Evolutionary conservation across 2,329 filamentous ascomycete genomes (phyloP), one percentile per base, ranked within the genome.

Genomic region (Nemania abortiva): DNA sequence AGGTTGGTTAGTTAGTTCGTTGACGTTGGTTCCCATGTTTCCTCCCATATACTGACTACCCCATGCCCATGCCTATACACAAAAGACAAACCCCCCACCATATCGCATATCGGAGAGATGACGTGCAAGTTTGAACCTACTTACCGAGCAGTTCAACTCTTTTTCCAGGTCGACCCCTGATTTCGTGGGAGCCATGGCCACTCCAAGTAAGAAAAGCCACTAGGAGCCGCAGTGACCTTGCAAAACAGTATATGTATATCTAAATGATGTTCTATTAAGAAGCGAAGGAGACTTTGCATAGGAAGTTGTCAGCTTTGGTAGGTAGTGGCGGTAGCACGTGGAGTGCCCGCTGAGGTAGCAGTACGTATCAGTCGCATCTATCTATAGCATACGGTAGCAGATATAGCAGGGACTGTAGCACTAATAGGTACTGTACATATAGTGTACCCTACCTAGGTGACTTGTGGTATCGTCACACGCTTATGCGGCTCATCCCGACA

Each of bases 121-220:
- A 50, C 54, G 69, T 49, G 31, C 24, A 62, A 67, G 31, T 18
- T 34, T 15, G 61, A 66, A 61, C 20, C 54, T 50, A 89, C 92
- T 83, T 87, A 97, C 95, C 79, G 95, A 97, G 84, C 95, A 98
- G 63, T 92, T 95, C 83, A 98, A 85, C 87, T 99, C 96, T 81
- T 91, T 95, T 84, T 98, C 96, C 75, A 98, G 86, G 81, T 97
- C 93, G 77, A 90, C 80, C 68, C 82, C 84, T 70, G 83, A 81
- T 74, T 83, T 85, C 77, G 84, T 81, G 72, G 84, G 79, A 76
- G 85, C 85, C 86, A 88, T 88, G 77, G 70, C 70, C 53, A 65
- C 70, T 68, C 37, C n/a, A 37, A 22, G 57, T 24, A 20, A 63
- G n/a, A 57, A 55, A 59, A 24, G 2, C 34, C 34, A 29, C 50